A percentile compares a stretch with the other conserved stretches of the same genome.
phyloP scores from a whole-genome alignment of 306 rosid species.

The Begonia masoniana region DNA sequence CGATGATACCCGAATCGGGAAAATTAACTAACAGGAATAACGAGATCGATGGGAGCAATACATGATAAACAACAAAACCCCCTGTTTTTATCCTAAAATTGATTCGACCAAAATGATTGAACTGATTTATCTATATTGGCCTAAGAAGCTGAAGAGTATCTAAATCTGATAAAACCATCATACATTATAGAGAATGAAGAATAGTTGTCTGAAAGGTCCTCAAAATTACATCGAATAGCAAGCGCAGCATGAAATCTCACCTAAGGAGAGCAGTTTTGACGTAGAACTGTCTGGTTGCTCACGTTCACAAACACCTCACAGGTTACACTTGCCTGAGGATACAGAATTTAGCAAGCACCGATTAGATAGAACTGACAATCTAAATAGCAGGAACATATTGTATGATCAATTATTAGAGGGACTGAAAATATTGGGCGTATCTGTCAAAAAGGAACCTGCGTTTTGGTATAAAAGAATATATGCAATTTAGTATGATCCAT shows the following conservation, averaged over 20 bases:
- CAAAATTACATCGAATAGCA: not conserved
- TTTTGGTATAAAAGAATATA: no score
- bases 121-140: not conserved
- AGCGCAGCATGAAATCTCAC: slow-evolving; percentile 26
- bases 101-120: no score
- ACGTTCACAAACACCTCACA: slow-evolving; percentile 57
- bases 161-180: not conserved
- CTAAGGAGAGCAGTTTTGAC: slow-evolving; percentile 74
- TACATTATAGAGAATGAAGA: not conserved
- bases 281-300: slow-evolving; percentile 37
- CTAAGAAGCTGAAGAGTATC: not conserved
- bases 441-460: no score
- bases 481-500: no score
- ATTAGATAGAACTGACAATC: slow-evolving; percentile 1
- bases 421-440: not conserved
- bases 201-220: not conserved
- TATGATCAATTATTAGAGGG: not conserved
- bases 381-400: not conserved
- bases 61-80: no score
- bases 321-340: slow-evolving; percentile 52
- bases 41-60: no score
- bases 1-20: no score
- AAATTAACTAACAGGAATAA: no score
- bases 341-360: slow-evolving; percentile 2
- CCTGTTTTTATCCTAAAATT: no score